phyloP scores from a whole-genome alignment of 1,139 yeast genomes.

The Yamadazyma atmosphaerica region DNA sequence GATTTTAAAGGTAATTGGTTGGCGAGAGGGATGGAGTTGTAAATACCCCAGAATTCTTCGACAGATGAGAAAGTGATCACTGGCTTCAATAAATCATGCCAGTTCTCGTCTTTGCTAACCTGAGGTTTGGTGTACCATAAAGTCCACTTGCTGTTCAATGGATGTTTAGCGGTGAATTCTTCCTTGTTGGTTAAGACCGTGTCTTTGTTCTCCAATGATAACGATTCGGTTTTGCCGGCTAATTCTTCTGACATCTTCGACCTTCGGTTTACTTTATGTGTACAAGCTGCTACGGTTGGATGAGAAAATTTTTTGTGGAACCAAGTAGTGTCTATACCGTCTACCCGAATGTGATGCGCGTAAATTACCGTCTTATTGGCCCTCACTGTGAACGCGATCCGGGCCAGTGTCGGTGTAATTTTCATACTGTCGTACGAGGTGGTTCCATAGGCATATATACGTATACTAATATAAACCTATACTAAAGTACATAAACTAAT shows the following conservation, averaged over 20 bases:
- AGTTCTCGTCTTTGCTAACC: slow-evolving; percentile 73
- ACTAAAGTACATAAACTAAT: background rate
- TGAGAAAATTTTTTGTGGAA: slow-evolving; percentile 19
- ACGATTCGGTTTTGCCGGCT: slow-evolving; percentile 52
- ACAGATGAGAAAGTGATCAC: slow-evolving; percentile 90
- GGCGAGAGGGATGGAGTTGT: slow-evolving; percentile 91
- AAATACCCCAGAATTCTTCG: slow-evolving; percentile 99
- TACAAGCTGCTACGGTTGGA: slow-evolving; percentile 2
- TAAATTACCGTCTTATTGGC: background rate
- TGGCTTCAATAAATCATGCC: slow-evolving; percentile 93
- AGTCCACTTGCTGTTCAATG: slow-evolving; percentile 92
- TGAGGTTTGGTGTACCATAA: slow-evolving; percentile 98
- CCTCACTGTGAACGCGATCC: no score
- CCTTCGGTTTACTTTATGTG: background rate
- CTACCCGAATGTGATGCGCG: background rate
- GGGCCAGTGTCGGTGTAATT: no score
- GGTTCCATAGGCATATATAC: background rate
- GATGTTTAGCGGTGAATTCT: slow-evolving; percentile 83
- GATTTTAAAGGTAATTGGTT: slow-evolving; percentile 88
- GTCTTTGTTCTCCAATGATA: slow-evolving; percentile 46
- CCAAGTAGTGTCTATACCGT: background rate
- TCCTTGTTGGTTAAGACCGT: slow-evolving; percentile 70
- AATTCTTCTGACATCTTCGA: slow-evolving; percentile 54
- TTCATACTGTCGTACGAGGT: background rate
- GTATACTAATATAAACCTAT: background rate